Base-by-base conservation (phyloP, 148 eudicot species). In the Chenopodium formosanum region DNA sequence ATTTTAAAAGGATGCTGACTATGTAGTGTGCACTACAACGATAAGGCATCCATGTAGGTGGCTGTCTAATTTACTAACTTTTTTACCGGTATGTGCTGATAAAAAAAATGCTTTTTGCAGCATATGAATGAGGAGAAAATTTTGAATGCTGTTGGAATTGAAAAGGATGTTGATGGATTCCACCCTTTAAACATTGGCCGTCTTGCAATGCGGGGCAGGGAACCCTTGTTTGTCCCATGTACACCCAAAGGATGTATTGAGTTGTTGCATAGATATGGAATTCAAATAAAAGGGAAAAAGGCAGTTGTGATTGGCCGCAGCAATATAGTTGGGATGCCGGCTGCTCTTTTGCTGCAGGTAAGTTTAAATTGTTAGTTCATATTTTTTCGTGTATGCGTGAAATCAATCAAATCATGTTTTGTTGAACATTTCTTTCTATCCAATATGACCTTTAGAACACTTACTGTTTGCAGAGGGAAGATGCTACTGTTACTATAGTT, bases 171-270 rank as follows among this genome's bases (percentile, higher is more conserved):
- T 44, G 99, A 96, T 86, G 97, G 99, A 58, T 94, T 96, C 79
- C 90, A 91, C 86, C 94, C 98, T 1, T 75, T 92, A 69, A 96
- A 96, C 79, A 96, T 94, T 81, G 99, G 97, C 11, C 90, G 90
- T 34, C 94, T 94, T 72, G 95, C 94, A 79, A 91, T 96, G 99
- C 85, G 95, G 65, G 99, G 89, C 75, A 89, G 94, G 89, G 97
- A 94, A 40, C 98, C 99, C 9, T 79, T 92, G 81, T 96, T 96
- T 86, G 98, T 94, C 73, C 95, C 98, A 4, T 96, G 98, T 83
- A 92, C 99, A 29, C 99, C 99, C 3, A 96, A 94, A 89, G 99
- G 99, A 70, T 96, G 99, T 88, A 91, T 94, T 76, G 98, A 96
- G 89, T 87, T 96, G 83, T 83, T 96, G 85, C 98, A 88, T 82